Evolutionary conservation across 2,329 filamentous ascomycete genomes (phyloP).

Genomic region (Periconia sp.): DNA sequence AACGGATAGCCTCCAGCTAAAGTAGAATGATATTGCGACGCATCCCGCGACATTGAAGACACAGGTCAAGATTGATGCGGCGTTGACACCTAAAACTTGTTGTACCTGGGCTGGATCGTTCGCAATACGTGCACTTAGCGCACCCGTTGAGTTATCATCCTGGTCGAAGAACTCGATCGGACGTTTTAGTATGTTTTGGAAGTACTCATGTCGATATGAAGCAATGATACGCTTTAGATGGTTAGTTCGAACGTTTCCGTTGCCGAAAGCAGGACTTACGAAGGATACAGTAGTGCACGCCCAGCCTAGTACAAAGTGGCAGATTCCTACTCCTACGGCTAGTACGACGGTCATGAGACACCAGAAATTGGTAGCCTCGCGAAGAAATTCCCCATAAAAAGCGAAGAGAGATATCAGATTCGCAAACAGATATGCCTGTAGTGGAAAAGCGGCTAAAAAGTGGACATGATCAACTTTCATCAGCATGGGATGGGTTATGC

Average conservation of each 20-base stretch:
- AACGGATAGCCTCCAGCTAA: no score
- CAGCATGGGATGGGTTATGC: neutral
- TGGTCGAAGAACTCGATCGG: constrained; percentile 90
- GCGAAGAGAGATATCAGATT: constrained; percentile 24
- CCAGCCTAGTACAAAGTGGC: constrained; percentile 27
- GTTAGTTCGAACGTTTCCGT: neutral
- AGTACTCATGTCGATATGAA: constrained; percentile 77
- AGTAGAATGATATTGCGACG: no score
- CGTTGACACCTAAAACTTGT: neutral
- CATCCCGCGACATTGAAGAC: no score
- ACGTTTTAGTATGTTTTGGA: constrained; percentile 83
- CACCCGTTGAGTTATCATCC: constrained; percentile 83
- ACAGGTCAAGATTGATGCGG: no score
- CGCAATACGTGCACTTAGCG: constrained; percentile 66
- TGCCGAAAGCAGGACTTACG: constrained; percentile 10
- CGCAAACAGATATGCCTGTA: constrained; percentile 28
- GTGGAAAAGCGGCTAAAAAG: constrained; percentile 15
- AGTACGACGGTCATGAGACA: constrained; percentile 48
- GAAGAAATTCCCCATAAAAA: constrained; percentile 18
- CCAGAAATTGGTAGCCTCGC: constrained; percentile 25
- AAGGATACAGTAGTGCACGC: constrained; percentile 25
- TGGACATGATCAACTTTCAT: neutral
- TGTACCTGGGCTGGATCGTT: constrained; percentile 29
- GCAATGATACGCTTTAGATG: constrained; percentile 50
- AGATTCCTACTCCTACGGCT: constrained; percentile 20